phyloP scores from a whole-genome alignment of 2,329 filamentous ascomycete species.

The Botryotinia globosa region DNA sequence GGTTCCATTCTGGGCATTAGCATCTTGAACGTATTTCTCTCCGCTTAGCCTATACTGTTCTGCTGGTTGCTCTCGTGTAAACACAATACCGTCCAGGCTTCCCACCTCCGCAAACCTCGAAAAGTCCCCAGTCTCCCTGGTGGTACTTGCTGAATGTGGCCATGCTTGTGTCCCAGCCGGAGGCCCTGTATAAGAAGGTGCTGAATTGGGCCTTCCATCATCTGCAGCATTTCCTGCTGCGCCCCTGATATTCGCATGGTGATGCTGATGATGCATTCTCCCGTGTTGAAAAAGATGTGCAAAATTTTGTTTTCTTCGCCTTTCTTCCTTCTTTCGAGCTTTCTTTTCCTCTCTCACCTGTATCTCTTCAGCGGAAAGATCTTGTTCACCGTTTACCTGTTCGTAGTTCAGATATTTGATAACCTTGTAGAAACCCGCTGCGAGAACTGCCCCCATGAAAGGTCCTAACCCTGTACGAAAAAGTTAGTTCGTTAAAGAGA shows the following conservation, averaged over 20 bases:
- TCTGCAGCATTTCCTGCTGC: neutral
- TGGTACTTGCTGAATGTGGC: neutral
- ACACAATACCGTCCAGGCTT: neutral
- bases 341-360: neutral
- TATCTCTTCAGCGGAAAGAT: constrained; percentile 7
- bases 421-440: constrained; percentile 48
- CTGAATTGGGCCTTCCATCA: neutral
- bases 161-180: neutral
- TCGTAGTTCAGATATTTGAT: constrained; percentile 52
- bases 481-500: neutral
- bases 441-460: constrained; percentile 47
- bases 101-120: neutral
- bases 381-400: constrained; percentile 41
- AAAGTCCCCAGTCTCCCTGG: neutral
- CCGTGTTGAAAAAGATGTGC: neutral
- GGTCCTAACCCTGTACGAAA: constrained; percentile 45
- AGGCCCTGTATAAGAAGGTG: neutral
- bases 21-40: neutral
- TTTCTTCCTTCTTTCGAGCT: neutral
- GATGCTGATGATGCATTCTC: neutral
- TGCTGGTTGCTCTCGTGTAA: neutral
- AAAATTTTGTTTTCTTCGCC: neutral
- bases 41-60: neutral
- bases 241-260: neutral
- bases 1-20: neutral